Percentiles rank a stretch among this genome's conserved stretches.
phyloP scores from a whole-genome alignment of 2,329 filamentous ascomycete species.

The Bertia moriformis region DNA sequence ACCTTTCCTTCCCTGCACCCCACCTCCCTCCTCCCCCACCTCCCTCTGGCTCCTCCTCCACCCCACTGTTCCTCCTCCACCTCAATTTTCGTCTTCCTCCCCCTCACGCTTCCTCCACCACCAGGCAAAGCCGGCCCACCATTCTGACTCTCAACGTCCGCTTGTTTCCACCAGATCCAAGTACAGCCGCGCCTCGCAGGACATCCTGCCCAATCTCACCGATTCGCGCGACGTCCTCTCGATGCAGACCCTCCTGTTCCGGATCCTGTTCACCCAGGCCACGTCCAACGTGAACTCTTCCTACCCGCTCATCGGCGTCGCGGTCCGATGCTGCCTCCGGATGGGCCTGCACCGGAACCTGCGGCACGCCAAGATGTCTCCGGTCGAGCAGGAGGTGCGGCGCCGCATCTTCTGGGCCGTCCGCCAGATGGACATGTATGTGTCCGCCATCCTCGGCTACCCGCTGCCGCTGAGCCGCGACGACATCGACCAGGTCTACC shows the following conservation, averaged over 20 bases:
- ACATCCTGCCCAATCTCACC: conserved; percentile 49
- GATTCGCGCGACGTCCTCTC: conserved; percentile 62
- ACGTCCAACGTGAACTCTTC: conserved; percentile 67
- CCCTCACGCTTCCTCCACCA: too few species aligned
- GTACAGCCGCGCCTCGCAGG: conserved; percentile 55
- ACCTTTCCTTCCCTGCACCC: too few species aligned
- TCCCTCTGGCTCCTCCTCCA: too few species aligned
- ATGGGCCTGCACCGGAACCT: conserved; percentile 67
- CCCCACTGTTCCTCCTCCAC: too few species aligned
- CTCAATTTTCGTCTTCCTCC: too few species aligned
- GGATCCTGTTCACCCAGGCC: conserved; percentile 68
- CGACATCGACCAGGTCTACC: conserved; percentile 52
- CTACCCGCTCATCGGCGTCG: conserved; percentile 68
- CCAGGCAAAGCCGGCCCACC: too few species aligned
- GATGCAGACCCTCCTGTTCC: conserved; percentile 63
- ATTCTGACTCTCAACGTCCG: too few species aligned
- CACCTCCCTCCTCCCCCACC: too few species aligned
- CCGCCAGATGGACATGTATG: conserved; percentile 57
- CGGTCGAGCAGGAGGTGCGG: conserved; percentile 49
- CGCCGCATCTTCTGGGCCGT: conserved; percentile 54
- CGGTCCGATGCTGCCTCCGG: conserved; percentile 58
- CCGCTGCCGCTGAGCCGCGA: conserved; percentile 48
- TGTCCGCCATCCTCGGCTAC: conserved; percentile 53
- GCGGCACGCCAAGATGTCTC: conserved; percentile 36
- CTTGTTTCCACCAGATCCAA: conserved; percentile 45